Percentiles rank a stretch among this genome's conserved stretches.
These are phyloP conservation scores for Oryza brachyantha DNA, from an alignment of 176 grass and related monocot species.

Conservation along the genomic window DNA sequence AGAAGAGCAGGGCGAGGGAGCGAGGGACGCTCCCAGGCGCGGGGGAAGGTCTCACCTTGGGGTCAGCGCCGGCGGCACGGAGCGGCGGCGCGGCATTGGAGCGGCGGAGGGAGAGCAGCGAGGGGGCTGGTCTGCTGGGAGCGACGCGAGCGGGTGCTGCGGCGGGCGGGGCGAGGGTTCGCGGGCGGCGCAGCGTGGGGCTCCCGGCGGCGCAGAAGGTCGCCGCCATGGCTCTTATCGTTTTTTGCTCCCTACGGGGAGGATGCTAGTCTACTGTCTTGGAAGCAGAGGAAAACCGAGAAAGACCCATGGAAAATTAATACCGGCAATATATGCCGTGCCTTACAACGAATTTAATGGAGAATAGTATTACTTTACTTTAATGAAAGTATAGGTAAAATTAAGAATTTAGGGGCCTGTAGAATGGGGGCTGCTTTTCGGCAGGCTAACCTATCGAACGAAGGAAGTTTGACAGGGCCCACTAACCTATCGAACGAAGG, in stretches of 20 bases:
- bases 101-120: conserved; percentile 22
- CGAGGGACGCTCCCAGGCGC: neutral
- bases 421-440: too few species aligned
- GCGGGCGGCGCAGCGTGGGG: conserved; percentile 17
- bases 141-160: conserved; percentile 14
- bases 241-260: neutral
- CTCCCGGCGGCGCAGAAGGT: conserved; percentile 40
- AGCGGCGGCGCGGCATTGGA: conserved; percentile 38
- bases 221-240: conserved; percentile 50
- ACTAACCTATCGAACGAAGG: too few species aligned
- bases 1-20: too few species aligned
- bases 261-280: neutral
- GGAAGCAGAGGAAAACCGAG: neutral
- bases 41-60: conserved; percentile 32
- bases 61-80: conserved; percentile 44
- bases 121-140: neutral
- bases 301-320: neutral
- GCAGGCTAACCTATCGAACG: too few species aligned
- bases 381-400: too few species aligned
- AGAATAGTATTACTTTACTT: too few species aligned
- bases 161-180: neutral
- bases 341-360: too few species aligned
- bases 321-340: too few species aligned
- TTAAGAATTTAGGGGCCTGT: too few species aligned
- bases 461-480: too few species aligned